phyloP scores from a whole-genome alignment of 805 yeast genomes.

The Myxozyma melibiosi region DNA sequence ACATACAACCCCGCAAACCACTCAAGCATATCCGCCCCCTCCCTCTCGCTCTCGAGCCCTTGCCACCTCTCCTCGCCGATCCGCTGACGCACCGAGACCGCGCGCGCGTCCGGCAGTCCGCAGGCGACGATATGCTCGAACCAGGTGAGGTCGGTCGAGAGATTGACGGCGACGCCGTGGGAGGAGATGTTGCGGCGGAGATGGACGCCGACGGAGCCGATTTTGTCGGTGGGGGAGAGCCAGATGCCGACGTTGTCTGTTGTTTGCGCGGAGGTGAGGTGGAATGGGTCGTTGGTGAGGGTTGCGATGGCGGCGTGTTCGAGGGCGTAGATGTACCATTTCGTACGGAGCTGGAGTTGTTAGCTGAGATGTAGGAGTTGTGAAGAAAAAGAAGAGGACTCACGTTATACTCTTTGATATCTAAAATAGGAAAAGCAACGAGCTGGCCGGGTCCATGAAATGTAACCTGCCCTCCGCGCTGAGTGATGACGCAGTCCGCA shows the following conservation, averaged over 20 bases:
- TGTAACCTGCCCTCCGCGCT: conserved; percentile 94
- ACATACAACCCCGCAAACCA: conserved; percentile 7
- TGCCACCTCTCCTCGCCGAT: background rate
- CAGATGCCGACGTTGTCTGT: conserved; percentile 89
- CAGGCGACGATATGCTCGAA: conserved; percentile 79
- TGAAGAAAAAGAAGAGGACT: background rate
- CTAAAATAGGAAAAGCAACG: conserved; percentile 78
- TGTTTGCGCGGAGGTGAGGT: conserved; percentile 49
- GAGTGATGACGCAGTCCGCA: conserved; percentile 71
- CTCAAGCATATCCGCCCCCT: background rate
- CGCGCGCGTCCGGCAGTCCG: conserved; percentile 68
- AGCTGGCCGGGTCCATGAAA: conserved; percentile 97
- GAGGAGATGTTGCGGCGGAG: conserved; percentile 81
- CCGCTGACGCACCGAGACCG: conserved; percentile 52
- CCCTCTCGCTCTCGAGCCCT: background rate
- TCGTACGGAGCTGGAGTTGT: conserved; percentile 53
- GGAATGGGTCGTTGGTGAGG: conserved; percentile 30
- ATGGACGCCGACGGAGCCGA: conserved; percentile 88
- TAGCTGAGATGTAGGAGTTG: conserved; percentile 30
- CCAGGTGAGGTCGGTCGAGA: conserved; percentile 68
- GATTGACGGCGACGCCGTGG: conserved; percentile 87
- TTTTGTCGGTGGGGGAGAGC: conserved; percentile 58
- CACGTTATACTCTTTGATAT: conserved; percentile 58
- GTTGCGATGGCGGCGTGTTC: conserved; percentile 46
- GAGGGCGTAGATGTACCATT: conserved; percentile 66